Base-by-base conservation (phyloP, 176 grass and related monocot genomes). In the Aegilops sharonensis region DNA sequence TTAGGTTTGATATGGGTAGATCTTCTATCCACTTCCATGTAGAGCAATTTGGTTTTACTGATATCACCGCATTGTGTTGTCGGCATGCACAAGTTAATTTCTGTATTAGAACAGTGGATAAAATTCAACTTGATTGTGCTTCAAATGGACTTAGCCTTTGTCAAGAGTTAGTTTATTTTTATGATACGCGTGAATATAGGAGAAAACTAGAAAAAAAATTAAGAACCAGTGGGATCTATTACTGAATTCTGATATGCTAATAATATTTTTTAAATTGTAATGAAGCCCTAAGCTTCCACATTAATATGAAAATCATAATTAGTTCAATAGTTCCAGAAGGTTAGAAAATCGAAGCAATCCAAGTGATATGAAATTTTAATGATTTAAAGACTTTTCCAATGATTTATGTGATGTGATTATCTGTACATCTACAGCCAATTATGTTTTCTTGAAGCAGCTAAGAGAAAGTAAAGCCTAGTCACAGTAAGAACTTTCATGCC, bases 1-100 rank as follows among this genome's bases (percentile, higher is more conserved):
- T 79, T 92, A 92, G 83, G 86, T 88, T 78, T 79, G 90, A 86
- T 86, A 88, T 66, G 72, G 82, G 18, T 43, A 78, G 65, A 73
- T 84, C 81, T 63, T 83, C 75, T 80, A 17, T 52, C 66, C 75
- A 15, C 42, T 83, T 78, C 8, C 84, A 82, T 31, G 13, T 56
- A 47, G 42, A 65, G 32, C 8, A 89, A 37, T 75, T 66, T 11
- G 63, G 25, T 48, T 75, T 86, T 78, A 83, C 65, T 78, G 23
- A 62, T 57, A 34, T 42, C 24, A 21, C 11, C 11, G 54, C 45
- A 76, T 59, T 57, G 23, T 9, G 42, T 6, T 64, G 34, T 78
- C 24, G 40, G 39, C 25, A 64, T 70, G 8, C 78, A 39, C 78
- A 70, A 81, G 24, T 48, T 78, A 82, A 48, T 72, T 42, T 63